Evolutionary conservation across 306 rosid genomes (phyloP), one percentile per base, ranked within the genome.

Genomic region (Spatholobus suberectus): DNA sequence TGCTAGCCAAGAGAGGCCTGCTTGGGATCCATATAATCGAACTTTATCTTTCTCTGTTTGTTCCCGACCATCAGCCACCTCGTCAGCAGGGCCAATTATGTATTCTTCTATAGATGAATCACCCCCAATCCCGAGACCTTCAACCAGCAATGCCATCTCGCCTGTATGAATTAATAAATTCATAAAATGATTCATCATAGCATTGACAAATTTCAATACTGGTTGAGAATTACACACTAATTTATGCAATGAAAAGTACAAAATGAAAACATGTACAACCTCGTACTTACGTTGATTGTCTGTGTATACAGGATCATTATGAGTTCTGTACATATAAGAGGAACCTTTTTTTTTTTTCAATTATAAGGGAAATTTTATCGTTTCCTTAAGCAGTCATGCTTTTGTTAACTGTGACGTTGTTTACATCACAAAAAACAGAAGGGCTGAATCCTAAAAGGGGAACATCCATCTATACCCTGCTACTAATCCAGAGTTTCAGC

Each of bases 1-100:
- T 84, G 97, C 98, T 80, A 92, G 85, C 98, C 98, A 94, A 27
- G 97, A 91, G 77, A 90, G 95, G 61, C 98, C 97, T 13, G 83
- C 92, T 86, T 89, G 89, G 24, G 98, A 90, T 85, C 98, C 98
- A 81, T 94, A 94, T 73, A 94, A 84, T 69, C 84, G 86, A 69
- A 94, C 80, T 85, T 89, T 94, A 63, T 92, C 97, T 82, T 90
- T 92, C 14, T 85, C 92, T 34, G 85, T 41, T 51, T 76, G 73
- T 57, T 90, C 93, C 20, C 83, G 86, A 79, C 83, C 91, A 72
- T 90, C 91, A 2, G 9, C 81, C 34, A 55, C 78, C 29, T 89
- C 97, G 70, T 91, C 96, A 65, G 81, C 92, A 40, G 92, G 91
- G 66, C 91, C 95, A 82, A 93, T 91, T 79, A 91, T 86, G 85